A percentile compares a stretch with the other conserved stretches of the same genome.
These are phyloP conservation scores for Mucor lusitanicus DNA, from an alignment of 371 early-diverging fungal species.

Conservation along the genomic window DNA sequence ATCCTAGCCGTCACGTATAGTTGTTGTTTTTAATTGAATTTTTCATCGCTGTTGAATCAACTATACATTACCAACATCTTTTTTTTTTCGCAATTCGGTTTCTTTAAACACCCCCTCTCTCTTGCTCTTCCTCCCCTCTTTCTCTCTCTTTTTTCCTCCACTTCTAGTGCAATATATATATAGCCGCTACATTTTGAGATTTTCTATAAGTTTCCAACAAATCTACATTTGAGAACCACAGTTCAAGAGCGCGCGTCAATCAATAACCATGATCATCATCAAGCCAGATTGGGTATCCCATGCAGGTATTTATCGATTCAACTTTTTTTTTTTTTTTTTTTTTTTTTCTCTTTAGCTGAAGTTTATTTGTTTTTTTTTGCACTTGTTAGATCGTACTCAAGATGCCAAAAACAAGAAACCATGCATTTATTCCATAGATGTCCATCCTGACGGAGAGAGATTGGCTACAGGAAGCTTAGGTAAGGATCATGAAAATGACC, in stretches of 20 bases:
- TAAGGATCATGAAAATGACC: constrained; percentile 20
- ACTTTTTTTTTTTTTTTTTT: too few relatives aligned
- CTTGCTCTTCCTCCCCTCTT: too few relatives aligned
- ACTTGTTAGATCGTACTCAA: constrained; percentile 10
- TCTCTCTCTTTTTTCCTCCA: constrained; percentile 2
- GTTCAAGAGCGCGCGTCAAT: constrained; percentile 1
- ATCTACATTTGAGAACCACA: not conserved
- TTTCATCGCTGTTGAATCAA: not conserved
- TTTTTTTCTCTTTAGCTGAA: too few relatives aligned
- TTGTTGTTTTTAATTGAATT: not conserved
- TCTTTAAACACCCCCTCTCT: not conserved
- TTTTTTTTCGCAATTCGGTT: not conserved
- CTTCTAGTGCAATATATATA: not conserved
- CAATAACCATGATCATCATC: constrained; percentile 28
- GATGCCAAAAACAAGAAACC: constrained; percentile 48
- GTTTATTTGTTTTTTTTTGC: not conserved
- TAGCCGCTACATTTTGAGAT: not conserved
- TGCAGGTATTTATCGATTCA: constrained; percentile 12
- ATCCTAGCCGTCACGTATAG: not conserved
- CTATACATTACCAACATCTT: not conserved
- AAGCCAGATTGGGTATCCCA: constrained; percentile 46
- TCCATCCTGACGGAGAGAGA: constrained; percentile 81
- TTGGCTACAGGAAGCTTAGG: constrained; percentile 89
- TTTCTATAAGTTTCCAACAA: not conserved
- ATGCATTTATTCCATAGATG: constrained; percentile 86